These are phyloP conservation scores for Geotrichum restrictum DNA, from an alignment of 1,139 yeast species.

Conservation along the genomic window DNA sequence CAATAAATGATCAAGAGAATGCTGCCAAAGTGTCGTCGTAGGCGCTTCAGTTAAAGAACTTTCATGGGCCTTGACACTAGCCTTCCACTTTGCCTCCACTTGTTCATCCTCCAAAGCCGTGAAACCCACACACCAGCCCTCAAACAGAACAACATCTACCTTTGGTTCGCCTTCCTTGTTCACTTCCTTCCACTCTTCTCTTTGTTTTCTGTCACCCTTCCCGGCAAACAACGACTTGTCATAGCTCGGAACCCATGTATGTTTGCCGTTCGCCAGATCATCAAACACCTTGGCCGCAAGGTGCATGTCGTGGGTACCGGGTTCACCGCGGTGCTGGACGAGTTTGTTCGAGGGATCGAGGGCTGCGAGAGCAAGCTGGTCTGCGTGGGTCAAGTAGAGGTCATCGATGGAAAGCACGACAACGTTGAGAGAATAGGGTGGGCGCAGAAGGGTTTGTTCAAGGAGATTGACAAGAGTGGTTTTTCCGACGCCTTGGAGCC, in stretches of 20 bases:
- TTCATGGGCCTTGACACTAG: conserved; percentile 13
- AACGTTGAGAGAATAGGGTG: conserved; percentile 44
- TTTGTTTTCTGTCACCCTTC: conserved; percentile 62
- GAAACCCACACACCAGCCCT: conserved; percentile 95
- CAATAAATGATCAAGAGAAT: conserved; percentile 37
- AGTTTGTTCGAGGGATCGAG: conserved; percentile 49
- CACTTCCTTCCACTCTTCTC: conserved; percentile 17
- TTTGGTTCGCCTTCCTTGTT: conserved; percentile 38
- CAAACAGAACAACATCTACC: conserved; percentile 67
- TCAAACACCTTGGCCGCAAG: conserved; percentile 39
- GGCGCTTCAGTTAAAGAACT: too few species aligned
- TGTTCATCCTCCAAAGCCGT: conserved; percentile 43
- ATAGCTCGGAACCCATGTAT: conserved; percentile 57
- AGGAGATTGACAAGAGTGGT: conserved; percentile 15
- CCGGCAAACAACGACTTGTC: conserved; percentile 76
- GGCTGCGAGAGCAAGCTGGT: conserved; percentile 50
- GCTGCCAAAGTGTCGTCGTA: conserved; percentile 17
- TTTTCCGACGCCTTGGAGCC: conserved; percentile 21
- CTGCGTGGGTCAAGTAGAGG: conserved; percentile 63
- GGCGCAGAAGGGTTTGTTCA: background rate
- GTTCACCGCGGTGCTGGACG: conserved; percentile 78
- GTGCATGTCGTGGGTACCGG: conserved; percentile 84
- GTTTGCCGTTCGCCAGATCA: conserved; percentile 29
- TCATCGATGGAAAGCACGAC: conserved; percentile 80
- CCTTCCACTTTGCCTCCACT: conserved; percentile 19